Evolutionary conservation across 1,139 yeast species (phyloP).

Genomic region (Hyphopichia khmerensis): DNA sequence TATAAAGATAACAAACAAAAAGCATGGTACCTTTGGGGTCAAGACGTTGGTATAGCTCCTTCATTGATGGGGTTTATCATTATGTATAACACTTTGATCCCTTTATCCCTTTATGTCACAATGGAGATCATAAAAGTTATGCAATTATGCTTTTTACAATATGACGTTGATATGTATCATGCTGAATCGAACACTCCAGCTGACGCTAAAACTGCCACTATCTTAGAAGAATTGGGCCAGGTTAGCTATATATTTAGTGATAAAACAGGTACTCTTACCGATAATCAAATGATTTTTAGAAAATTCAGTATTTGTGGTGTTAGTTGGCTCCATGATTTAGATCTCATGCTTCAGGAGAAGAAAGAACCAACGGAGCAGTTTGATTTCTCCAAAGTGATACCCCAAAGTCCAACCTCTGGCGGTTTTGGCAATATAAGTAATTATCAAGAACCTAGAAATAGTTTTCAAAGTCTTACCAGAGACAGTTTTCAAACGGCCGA

Average conservation of each 20-base stretch:
- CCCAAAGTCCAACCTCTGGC: not conserved
- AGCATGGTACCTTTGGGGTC: slow-evolving; percentile 73
- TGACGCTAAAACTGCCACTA: slow-evolving; percentile 92
- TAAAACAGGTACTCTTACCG: slow-evolving; percentile 96
- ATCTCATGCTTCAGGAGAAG: slow-evolving; percentile 34
- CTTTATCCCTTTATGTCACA: slow-evolving; percentile 90
- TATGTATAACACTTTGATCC: slow-evolving; percentile 96
- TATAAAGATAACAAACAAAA: slow-evolving; percentile 41
- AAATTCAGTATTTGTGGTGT: slow-evolving; percentile 84
- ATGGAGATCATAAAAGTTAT: slow-evolving; percentile 92
- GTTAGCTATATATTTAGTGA: slow-evolving; percentile 93
- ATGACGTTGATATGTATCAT: slow-evolving; percentile 95
- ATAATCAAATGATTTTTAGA: slow-evolving; percentile 82
- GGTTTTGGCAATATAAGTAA: not conserved
- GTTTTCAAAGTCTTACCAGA: not conserved
- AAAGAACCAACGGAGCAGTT: slow-evolving; percentile 11
- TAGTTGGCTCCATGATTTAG: slow-evolving; percentile 84
- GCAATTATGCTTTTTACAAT: slow-evolving; percentile 78
- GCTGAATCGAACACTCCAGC: slow-evolving; percentile 83
- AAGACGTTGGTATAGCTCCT: slow-evolving; percentile 86
- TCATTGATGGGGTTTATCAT: slow-evolving; percentile 94
- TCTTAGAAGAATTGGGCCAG: slow-evolving; percentile 94
- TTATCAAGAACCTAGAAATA: not conserved
- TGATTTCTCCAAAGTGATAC: not conserved
- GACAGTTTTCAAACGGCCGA: slow-evolving; percentile 7